Conservation (phyloP, 176 grass and related monocot genomes). For the Luzula sylvatica region DNA sequence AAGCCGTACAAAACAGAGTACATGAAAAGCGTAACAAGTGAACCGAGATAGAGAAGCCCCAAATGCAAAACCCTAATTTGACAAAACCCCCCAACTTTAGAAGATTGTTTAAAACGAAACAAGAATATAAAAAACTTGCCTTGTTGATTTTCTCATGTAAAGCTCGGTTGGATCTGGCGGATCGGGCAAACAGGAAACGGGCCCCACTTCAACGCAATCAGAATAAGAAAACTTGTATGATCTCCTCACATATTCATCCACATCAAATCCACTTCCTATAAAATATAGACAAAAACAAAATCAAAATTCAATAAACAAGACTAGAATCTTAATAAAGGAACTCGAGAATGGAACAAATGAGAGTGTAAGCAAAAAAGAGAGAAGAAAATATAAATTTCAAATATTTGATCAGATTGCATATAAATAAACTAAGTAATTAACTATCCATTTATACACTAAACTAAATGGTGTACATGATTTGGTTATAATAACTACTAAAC, state of each 20-base stretch:
- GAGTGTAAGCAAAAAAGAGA: too few species aligned
- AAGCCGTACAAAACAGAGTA: constrained; percentile 85
- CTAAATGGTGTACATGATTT: background rate
- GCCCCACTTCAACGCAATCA: constrained; percentile 91
- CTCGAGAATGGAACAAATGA: too few species aligned
- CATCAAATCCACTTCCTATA: constrained; percentile 89
- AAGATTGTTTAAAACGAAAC: constrained; percentile 2
- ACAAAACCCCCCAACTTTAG: constrained; percentile 7
- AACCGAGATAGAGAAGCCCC: constrained; percentile 83
- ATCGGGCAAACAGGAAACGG: constrained; percentile 81
- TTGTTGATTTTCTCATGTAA: constrained; percentile 84
- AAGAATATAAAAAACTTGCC: constrained; percentile 32
- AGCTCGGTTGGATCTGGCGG: constrained; percentile 93
- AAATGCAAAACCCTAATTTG: constrained; percentile 64
- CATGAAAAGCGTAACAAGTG: constrained; percentile 60
- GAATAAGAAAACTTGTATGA: constrained; percentile 98
- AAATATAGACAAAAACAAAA: constrained; percentile 27
- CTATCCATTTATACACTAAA: background rate
- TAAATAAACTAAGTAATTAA: background rate
- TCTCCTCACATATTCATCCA: constrained; percentile 93
- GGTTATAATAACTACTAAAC: background rate
- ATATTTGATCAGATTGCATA: background rate
- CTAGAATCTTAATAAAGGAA: too few species aligned
- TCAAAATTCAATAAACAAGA: too few species aligned
- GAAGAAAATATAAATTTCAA: background rate